These are phyloP conservation scores for Aspergillus pseudotamarii DNA, from an alignment of 2,329 filamentous ascomycete species.

Conservation along the genomic window DNA sequence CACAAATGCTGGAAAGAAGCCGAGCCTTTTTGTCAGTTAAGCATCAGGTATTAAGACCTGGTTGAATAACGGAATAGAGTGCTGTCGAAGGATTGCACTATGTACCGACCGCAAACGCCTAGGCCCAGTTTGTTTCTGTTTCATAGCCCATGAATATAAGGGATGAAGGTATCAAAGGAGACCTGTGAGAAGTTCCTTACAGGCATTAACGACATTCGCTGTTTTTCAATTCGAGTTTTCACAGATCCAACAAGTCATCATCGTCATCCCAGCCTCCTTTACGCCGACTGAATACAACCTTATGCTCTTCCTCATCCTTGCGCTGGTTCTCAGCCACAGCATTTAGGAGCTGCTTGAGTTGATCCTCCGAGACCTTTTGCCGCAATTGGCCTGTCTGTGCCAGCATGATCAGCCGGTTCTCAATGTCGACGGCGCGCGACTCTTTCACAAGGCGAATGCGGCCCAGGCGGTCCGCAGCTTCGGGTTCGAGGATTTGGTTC, in stretches of 20 bases:
- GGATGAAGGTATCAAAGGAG: neutral
- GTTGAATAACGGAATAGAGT: neutral
- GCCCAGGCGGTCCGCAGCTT: slow-evolving; percentile 87
- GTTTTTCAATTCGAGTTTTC: slow-evolving; percentile 16
- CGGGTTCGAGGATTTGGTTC: slow-evolving; percentile 89
- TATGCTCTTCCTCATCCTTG: slow-evolving; percentile 64
- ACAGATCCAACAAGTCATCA: slow-evolving; percentile 50
- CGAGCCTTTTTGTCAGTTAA: neutral
- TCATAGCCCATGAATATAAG: neutral
- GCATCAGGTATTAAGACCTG: neutral
- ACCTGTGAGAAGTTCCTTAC: neutral
- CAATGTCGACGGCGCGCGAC: slow-evolving; percentile 83
- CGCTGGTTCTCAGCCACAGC: slow-evolving; percentile 76
- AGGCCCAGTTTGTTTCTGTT: neutral
- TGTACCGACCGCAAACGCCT: neutral
- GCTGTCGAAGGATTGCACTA: neutral
- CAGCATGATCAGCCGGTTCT: slow-evolving; percentile 90
- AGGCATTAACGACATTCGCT: slow-evolving; percentile 4
- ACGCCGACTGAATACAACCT: slow-evolving; percentile 82
- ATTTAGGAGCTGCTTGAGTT: slow-evolving; percentile 87
- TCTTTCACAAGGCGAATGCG: slow-evolving; percentile 96
- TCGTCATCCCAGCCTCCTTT: slow-evolving; percentile 86
- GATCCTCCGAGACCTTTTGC: slow-evolving; percentile 84
- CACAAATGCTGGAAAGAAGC: neutral
- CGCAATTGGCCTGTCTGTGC: slow-evolving; percentile 85